A percentile compares a stretch with the other conserved stretches of the same genome.
Conservation (phyloP, 352 stramenopile genomes). For the Phytophthora palmivora region DNA sequence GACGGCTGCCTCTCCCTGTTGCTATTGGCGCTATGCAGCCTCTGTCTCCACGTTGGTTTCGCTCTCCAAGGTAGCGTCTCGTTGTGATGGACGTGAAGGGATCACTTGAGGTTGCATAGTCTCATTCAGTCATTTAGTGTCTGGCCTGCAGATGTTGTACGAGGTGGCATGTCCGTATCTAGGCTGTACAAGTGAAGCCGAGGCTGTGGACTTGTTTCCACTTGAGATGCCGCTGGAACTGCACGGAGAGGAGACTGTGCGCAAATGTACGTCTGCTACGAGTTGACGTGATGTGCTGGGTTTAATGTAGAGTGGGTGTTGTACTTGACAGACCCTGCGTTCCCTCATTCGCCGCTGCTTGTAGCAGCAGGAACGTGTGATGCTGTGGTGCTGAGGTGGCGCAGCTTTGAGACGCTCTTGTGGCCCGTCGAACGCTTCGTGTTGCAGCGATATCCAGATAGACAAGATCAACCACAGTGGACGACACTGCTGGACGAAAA, state of each 20-base stretch:
- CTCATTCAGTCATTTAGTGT: slow-evolving; percentile 18
- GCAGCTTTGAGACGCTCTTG: slow-evolving; percentile 46
- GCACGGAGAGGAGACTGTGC: slow-evolving; percentile 29
- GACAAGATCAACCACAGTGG: slow-evolving; percentile 42
- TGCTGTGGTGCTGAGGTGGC: slow-evolving; percentile 53
- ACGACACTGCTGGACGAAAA: slow-evolving; percentile 51
- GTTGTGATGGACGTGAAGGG: slow-evolving; percentile 14
- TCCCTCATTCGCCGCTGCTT: slow-evolving; percentile 54
- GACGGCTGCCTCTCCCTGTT: slow-evolving; percentile 5
- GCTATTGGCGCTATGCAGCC: slow-evolving; percentile 21
- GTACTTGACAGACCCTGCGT: slow-evolving; percentile 40
- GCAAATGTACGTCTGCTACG: slow-evolving; percentile 31
- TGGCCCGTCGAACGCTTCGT: slow-evolving; percentile 59
- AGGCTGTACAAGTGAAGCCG: slow-evolving; percentile 6
- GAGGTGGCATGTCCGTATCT: slow-evolving; percentile 22
- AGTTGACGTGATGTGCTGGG: neutral
- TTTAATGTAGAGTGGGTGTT: slow-evolving; percentile 3
- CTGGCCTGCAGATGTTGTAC: slow-evolving; percentile 16
- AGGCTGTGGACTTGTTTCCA: slow-evolving; percentile 36
- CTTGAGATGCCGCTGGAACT: slow-evolving; percentile 36
- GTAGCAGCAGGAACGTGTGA: slow-evolving; percentile 48
- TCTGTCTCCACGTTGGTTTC: slow-evolving; percentile 18
- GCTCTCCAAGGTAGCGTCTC: slow-evolving; percentile 27
- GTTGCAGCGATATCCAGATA: slow-evolving; percentile 51
- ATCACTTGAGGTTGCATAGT: slow-evolving; percentile 9